These are phyloP conservation scores for Mortierella sp. DNA, from an alignment of 371 early-diverging fungal genomes.

Conservation along the genomic window DNA sequence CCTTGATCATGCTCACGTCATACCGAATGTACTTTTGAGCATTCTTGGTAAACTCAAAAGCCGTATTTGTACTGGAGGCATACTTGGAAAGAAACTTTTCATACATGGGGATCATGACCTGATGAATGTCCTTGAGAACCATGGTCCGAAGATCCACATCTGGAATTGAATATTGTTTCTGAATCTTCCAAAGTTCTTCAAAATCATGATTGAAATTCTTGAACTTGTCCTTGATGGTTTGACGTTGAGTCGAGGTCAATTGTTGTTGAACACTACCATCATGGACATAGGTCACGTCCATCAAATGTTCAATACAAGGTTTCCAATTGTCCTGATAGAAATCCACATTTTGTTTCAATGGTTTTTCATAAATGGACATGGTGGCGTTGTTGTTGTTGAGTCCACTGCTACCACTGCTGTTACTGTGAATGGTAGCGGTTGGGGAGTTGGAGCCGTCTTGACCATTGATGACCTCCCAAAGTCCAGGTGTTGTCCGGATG, in stretches of 20 bases:
- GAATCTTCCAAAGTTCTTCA: conserved; percentile 78
- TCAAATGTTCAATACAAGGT: conserved; percentile 72
- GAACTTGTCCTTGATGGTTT: conserved; percentile 84
- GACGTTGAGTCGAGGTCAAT: conserved; percentile 74
- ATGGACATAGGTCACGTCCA: conserved; percentile 80
- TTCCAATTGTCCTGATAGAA: conserved; percentile 81
- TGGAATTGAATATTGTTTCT: conserved; percentile 84
- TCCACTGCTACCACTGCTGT: background rate
- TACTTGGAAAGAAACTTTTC: conserved; percentile 77
- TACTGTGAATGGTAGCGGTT: background rate
- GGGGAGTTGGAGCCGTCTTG: conserved; percentile 7
- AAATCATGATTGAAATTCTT: conserved; percentile 88
- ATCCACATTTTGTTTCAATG: conserved; percentile 68
- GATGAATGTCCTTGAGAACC: conserved; percentile 78
- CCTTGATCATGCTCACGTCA: conserved; percentile 73
- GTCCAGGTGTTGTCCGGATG: conserved; percentile 67
- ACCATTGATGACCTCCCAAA: conserved; percentile 63
- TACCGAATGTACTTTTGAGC: conserved; percentile 86
- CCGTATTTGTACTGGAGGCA: conserved; percentile 10
- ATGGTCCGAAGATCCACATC: conserved; percentile 79
- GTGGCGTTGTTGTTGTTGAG: conserved; percentile 40
- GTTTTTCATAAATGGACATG: conserved; percentile 68
- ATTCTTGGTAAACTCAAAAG: conserved; percentile 80
- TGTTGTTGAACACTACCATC: conserved; percentile 70
- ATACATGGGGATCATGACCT: conserved; percentile 84